Evolutionary conservation across 495 filamentous ascomycete genomes (phyloP).

Genomic region (Penicillium longicatenatum): DNA sequence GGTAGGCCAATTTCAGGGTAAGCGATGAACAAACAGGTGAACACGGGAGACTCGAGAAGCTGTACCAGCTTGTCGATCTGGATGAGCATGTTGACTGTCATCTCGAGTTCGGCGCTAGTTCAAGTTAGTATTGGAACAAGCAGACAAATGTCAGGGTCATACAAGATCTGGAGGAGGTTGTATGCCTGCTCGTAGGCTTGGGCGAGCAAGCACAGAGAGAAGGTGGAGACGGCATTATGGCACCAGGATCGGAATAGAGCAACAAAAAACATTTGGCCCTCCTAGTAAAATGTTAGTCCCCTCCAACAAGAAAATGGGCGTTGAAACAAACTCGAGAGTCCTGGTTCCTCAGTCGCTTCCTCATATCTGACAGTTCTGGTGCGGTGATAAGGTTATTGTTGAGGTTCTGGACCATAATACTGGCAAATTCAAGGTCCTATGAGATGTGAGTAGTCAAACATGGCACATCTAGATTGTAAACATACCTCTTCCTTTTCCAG

Average conservation of each 20-base stretch:
- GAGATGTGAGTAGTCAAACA: constrained; percentile 13
- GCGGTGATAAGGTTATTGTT: constrained; percentile 99
- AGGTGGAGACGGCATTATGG: constrained; percentile 97
- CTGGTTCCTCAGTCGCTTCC: constrained; percentile 86
- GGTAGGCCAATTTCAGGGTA: constrained; percentile 5
- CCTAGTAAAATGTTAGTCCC: constrained; percentile 48
- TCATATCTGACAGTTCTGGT: constrained; percentile 86
- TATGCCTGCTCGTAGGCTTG: constrained; percentile 99
- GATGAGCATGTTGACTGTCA: constrained; percentile 98
- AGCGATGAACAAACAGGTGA: constrained; percentile 68
- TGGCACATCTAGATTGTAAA: neutral
- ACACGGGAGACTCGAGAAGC: constrained; percentile 94
- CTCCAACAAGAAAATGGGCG: neutral
- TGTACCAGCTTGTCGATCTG: constrained; percentile 99
- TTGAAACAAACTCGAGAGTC: constrained; percentile 69
- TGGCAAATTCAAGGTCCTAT: constrained; percentile 91
- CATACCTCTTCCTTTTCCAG: constrained; percentile 89
- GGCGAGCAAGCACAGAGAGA: constrained; percentile 91
- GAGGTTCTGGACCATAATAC: constrained; percentile 99
- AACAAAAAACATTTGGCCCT: constrained; percentile 94
- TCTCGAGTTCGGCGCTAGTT: constrained; percentile 71
- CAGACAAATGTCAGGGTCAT: constrained; percentile 24
- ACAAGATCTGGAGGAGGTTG: constrained; percentile 96
- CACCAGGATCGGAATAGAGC: constrained; percentile 96
- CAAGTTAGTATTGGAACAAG: neutral